Evolutionary conservation across 2,329 filamentous ascomycete species (phyloP), one percentile per base, ranked within the genome.

Genomic region (Microsporum audouinii): DNA sequence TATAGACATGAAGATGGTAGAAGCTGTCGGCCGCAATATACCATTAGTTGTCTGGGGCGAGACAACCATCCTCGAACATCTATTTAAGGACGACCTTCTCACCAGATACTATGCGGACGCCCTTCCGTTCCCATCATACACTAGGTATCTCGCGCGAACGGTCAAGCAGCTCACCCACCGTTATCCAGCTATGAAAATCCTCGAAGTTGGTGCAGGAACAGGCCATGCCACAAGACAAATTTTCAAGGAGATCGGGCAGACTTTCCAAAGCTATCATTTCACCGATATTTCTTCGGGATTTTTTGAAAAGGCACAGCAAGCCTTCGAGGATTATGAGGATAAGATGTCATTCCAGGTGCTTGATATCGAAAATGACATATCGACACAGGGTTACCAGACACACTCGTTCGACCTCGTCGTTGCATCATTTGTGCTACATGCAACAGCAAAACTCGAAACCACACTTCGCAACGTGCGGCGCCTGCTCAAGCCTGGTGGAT

Each of bases 401-500:
- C 64, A 66, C 6, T 68, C 64, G 3, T 73, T 74, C 57, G 76
- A 78, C 59, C 57, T 77, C 3, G 63, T 77, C 3, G 65, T 78
- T 58, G 75, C 75, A 0, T 70, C 71, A 10, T 69, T 75, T 36
- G 74, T 76, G 0, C 65, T 79, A 0, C 74, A 77, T 61, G 73
- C 74, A 2, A 77, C 75, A 1, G 5, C 0, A 10, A 38, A 1
- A 43, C 61, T 39, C 53, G 73, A 69, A 51, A 23, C 68, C 31
- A 66, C 47, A 71, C 65, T 36, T 63, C 71, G 36, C 2, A 73
- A 78, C 59, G 65, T 72, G 0, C 71, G 76, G 0, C 63, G 63
- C 0, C 64, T 80, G 0, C 66, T 80, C 0, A 75, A 72, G 56
- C 76, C 79, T 1, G 79, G 78, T 2, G 80, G 79, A 0, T 76